Evolutionary conservation across 768 basidiomycete species (phyloP).

Genomic region (Mycena indigotica): DNA sequence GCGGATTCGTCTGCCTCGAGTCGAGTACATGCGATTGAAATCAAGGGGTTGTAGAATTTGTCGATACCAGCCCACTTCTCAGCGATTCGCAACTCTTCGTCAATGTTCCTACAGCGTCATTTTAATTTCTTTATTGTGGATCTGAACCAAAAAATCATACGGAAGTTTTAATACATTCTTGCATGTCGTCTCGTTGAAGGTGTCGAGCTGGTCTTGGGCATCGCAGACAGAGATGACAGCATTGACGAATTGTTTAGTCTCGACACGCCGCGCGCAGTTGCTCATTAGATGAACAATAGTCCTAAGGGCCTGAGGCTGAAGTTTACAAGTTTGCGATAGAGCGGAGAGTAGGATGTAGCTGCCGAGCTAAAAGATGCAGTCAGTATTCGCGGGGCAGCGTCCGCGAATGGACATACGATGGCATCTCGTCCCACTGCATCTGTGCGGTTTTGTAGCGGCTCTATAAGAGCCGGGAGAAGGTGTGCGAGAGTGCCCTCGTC

Average conservation of each 20-base stretch:
- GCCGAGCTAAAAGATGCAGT: slow-evolving; percentile 52
- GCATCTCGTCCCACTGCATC: slow-evolving; percentile 50
- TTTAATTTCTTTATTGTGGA: neutral
- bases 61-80: slow-evolving; percentile 55
- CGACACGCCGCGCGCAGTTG: slow-evolving; percentile 48
- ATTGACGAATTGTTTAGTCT: slow-evolving; percentile 62
- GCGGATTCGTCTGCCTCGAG: slow-evolving; percentile 33
- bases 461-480: slow-evolving; percentile 63
- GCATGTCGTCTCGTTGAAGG: slow-evolving; percentile 43
- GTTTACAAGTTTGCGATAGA: slow-evolving; percentile 64
- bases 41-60: slow-evolving; percentile 57
- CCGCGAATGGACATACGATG: slow-evolving; percentile 48
- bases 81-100: slow-evolving; percentile 48
- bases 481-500: slow-evolving; percentile 70
- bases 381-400: too few relatives aligned
- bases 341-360: slow-evolving; percentile 73
- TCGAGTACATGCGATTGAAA: slow-evolving; percentile 43
- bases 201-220: slow-evolving; percentile 57
- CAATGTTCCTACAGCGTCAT: slow-evolving; percentile 43
- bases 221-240: slow-evolving; percentile 67
- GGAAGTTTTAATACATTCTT: slow-evolving; percentile 47
- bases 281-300: slow-evolving; percentile 59
- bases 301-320: slow-evolving; percentile 61
- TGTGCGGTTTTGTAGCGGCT: slow-evolving; percentile 50
- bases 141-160: slow-evolving; percentile 40